Conservation (phyloP, 148 eudicot species). For the Chenopodium formosanum region DNA sequence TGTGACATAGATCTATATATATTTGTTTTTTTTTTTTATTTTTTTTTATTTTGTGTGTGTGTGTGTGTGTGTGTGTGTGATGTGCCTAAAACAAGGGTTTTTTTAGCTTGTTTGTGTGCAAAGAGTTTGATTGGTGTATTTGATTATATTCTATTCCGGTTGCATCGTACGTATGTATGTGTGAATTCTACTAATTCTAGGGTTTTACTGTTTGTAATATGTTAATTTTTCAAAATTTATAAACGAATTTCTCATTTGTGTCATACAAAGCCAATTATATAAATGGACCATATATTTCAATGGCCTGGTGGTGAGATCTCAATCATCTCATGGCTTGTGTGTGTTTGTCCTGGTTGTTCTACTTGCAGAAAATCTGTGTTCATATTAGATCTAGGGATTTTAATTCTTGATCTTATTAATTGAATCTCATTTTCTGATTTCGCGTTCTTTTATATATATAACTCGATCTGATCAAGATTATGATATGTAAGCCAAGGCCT, state of each 20-base stretch:
- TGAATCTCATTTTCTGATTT: not conserved
- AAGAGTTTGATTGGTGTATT: not conserved
- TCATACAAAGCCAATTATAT: not conserved
- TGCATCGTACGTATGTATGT: not conserved
- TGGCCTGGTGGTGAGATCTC: not conserved
- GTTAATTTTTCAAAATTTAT: not conserved
- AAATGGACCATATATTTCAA: not conserved
- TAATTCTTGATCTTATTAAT: not conserved
- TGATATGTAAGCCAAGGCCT: no score
- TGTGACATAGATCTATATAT: not conserved
- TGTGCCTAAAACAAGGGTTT: not conserved
- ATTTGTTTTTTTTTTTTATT: not conserved
- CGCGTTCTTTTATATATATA: no score
- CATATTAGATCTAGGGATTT: not conserved
- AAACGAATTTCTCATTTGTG: not conserved
- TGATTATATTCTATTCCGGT: not conserved
- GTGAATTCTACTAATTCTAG: constrained; percentile 21
- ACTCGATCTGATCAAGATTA: no score
- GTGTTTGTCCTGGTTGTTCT: not conserved
- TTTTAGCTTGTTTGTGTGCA: not conserved
- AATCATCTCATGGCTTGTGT: no score
- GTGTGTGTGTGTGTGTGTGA: not conserved
- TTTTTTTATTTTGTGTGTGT: not conserved
- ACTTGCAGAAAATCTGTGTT: not conserved
- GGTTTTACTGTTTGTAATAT: constrained; percentile 22